phyloP scores from a whole-genome alignment of 2,329 filamentous ascomycete genomes.

The Verticillium dahliae region DNA sequence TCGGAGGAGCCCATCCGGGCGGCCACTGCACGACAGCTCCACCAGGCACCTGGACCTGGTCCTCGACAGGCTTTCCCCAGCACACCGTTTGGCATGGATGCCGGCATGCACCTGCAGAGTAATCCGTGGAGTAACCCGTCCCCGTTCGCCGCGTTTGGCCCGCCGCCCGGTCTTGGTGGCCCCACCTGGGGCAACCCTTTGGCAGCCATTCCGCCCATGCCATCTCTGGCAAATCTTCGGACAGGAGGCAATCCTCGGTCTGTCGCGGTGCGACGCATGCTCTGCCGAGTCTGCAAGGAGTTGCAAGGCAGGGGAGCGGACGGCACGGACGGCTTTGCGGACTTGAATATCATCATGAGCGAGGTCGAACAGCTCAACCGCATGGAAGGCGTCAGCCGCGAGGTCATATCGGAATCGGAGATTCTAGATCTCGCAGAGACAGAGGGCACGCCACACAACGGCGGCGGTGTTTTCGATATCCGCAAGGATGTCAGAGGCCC shows the following conservation, averaged over 20 bases:
- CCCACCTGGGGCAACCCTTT: conserved; percentile 25
- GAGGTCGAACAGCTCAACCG: conserved; percentile 27
- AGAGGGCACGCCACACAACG: conserved; percentile 78
- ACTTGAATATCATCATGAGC: conserved; percentile 61
- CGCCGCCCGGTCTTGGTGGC: conserved; percentile 40
- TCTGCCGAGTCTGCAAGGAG: conserved; percentile 72
- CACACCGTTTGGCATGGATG: conserved; percentile 30
- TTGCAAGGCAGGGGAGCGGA: conserved; percentile 31
- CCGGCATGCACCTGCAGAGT: conserved; percentile 28
- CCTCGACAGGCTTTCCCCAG: conserved; percentile 35
- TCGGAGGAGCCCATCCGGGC: conserved; percentile 47
- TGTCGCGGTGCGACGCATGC: conserved; percentile 62
- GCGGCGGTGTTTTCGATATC: conserved; percentile 80
- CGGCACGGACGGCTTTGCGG: conserved; percentile 59
- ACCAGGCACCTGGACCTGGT: conserved; percentile 46
- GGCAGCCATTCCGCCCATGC: conserved; percentile 4
- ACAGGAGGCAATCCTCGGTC: conserved; percentile 7
- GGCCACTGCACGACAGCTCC: conserved; percentile 30
- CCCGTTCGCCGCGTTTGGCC: conserved; percentile 27
- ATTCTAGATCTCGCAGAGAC: conserved; percentile 84
- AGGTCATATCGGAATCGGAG: conserved; percentile 52
- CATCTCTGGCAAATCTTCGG: conserved; percentile 5
- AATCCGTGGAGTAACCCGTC: conserved; percentile 35
- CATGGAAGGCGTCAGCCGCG: conserved; percentile 16
- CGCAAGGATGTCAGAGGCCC: conserved; percentile 38